Evolutionary conservation across 225 moss, liverwort and hornwort species (phyloP).

Genomic region (Rhytidiadelphus loreus): DNA sequence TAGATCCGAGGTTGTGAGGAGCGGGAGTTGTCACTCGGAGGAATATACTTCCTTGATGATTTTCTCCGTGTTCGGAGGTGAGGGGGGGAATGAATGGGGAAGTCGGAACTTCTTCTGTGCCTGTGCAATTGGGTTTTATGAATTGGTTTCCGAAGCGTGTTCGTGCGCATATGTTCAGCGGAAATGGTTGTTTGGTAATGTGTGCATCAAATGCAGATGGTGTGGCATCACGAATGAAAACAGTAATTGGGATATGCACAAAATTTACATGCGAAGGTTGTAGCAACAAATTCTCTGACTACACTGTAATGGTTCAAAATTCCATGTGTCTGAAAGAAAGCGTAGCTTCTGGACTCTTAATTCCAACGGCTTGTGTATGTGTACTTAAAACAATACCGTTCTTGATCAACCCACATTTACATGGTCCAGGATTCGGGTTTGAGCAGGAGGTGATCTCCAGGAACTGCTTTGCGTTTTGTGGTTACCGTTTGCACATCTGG

Average conservation of each 20-base stretch:
- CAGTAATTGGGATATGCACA: neutral
- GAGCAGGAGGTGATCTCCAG: neutral
- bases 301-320: neutral
- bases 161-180: neutral
- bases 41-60: neutral
- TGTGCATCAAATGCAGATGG: neutral
- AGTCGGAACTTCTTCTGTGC: neutral
- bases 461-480: neutral
- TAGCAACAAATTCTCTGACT: neutral
- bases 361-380: neutral
- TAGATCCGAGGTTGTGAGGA: neutral
- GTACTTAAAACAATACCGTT: too few relatives aligned
- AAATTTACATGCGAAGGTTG: neutral
- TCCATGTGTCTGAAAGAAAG: neutral
- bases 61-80: neutral
- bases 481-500: neutral
- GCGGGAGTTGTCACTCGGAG: neutral
- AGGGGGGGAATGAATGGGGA: neutral
- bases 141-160: neutral
- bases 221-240: neutral
- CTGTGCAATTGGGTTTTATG: neutral
- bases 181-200: neutral
- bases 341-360: neutral
- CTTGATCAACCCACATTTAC: neutral
- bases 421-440: neutral